Conservation (phyloP, 352 stramenopile species). For the Globisporangium mamillatum region DNA sequence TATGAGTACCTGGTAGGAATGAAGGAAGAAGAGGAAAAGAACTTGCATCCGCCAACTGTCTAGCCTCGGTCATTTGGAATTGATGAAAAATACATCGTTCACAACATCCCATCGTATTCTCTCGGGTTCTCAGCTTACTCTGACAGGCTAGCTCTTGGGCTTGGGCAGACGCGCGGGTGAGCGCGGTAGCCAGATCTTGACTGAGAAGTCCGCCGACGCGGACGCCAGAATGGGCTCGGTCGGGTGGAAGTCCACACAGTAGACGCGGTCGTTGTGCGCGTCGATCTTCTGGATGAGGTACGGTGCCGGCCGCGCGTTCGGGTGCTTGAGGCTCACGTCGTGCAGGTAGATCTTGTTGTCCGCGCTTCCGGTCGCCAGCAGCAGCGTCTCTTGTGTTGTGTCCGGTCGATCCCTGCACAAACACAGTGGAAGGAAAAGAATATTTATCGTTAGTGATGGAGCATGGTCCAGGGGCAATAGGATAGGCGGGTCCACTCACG, state of each 20-base stretch:
- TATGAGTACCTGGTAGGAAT: background rate
- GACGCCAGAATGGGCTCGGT: conserved; percentile 83
- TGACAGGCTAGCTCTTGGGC: conserved; percentile 40
- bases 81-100: background rate
- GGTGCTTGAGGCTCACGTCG: conserved; percentile 67
- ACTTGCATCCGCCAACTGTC: background rate
- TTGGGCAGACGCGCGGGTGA: conserved; percentile 54
- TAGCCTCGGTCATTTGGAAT: conserved; percentile 2
- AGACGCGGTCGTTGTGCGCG: conserved; percentile 85
- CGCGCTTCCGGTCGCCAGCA: conserved; percentile 83
- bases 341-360: conserved; percentile 89
- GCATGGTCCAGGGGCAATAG: background rate
- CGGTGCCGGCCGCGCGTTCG: conserved; percentile 41
- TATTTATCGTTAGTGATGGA: background rate
- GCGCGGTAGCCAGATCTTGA: conserved; percentile 87
- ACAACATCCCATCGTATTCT: background rate
- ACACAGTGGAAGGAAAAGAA: background rate
- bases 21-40: background rate
- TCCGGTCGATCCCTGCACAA: conserved; percentile 35
- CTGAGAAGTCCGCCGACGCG: conserved; percentile 79
- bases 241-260: conserved; percentile 87
- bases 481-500: conserved; percentile 12
- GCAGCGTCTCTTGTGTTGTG: conserved; percentile 57
- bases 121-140: background rate
- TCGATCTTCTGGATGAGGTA: conserved; percentile 84